Evolutionary conservation across 352 stramenopile genomes (phyloP), one percentile per base, ranked within the genome.

Genomic region (Pythium aphanidermatum): DNA sequence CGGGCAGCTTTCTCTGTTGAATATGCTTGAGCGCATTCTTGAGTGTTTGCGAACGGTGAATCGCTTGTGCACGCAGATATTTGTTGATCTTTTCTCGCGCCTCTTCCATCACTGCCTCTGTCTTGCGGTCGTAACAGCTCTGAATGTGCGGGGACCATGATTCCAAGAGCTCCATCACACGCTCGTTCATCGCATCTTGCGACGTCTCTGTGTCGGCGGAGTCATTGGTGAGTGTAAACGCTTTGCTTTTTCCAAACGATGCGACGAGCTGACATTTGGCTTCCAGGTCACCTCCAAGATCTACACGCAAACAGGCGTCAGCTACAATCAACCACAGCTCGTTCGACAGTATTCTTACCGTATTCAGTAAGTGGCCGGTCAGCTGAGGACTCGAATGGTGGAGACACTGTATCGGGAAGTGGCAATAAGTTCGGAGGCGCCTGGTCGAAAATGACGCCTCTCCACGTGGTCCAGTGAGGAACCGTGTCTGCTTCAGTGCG

Each of bases 81-180:
- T 42, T 16, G 17, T 16, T 4, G 55, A 48, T 51, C 66, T 76
- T 37, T 23, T 19, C 41, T 53, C 56, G 68, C 4, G 63, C 55
- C 40, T 89, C 65, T 20, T 53, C 28, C 33, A 86, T 29, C 33
- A 86, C 72, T 3, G 63, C 56, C 17, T 60, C 37, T 0, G 61
- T 65, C 58, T 89, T 89, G 11, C 61, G 52, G 20, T 60, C 38
- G 32, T 83, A 80, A 29, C 75, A 84, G 2, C 51, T 41, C 40
- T 56, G 58, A 36, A 89, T 70, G 16, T 59, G 61, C 2, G 74
- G 74, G 0, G 76, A 54, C 36, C 71, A 66, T 7, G 51, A 49
- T 35, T 82, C 55, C 33, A 82, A 61, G 0, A 83, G 29, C 24
- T 57, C 50, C 11, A 41, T 52, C 14, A 89, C 62, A 13, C 49